A percentile compares a stretch with the other conserved stretches of the same genome.
Conservation (phyloP, 441 rosid genomes). For the Monsonia emarginata region DNA sequence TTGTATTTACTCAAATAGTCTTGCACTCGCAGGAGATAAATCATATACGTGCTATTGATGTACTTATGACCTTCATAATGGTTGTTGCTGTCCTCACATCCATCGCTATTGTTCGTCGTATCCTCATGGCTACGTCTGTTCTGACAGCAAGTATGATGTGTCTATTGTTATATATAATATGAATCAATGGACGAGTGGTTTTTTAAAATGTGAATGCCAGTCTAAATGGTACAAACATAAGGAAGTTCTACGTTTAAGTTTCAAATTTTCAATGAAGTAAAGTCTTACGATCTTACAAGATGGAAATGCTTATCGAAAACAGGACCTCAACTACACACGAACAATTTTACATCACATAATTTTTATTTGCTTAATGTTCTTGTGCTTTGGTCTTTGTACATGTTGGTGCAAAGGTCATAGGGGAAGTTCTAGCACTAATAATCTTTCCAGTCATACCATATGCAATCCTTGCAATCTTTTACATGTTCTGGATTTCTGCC, state of each 20-base stretch:
- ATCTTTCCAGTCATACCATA: conserved; percentile 79
- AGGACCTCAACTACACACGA: background rate
- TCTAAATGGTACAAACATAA: background rate
- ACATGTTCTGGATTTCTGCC: conserved; percentile 90
- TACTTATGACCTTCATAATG: conserved; percentile 73
- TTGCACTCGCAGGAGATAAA: conserved; percentile 67
- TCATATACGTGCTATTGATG: conserved; percentile 61
- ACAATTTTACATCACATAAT: background rate
- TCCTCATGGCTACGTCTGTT: conserved; percentile 93
- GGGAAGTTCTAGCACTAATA: conserved; percentile 91
- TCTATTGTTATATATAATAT: background rate
- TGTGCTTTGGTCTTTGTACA: conserved; percentile 30
- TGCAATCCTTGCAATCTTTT: conserved; percentile 65
- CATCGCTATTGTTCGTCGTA: conserved; percentile 77
- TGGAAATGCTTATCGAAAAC: background rate
- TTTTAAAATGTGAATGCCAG: background rate
- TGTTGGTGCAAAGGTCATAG: conserved; percentile 96
- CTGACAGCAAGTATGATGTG: conserved; percentile 55
- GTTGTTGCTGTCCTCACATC: conserved; percentile 70
- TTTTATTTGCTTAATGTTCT: conserved; percentile 7
- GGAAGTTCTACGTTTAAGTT: too few species aligned
- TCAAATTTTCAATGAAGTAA: background rate
- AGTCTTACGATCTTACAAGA: background rate
- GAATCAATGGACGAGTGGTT: background rate
- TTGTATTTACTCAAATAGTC: conserved; percentile 6